These are phyloP conservation scores for Artomyces pyxidatus DNA, from an alignment of 768 basidiomycete species.

Conservation along the genomic window DNA sequence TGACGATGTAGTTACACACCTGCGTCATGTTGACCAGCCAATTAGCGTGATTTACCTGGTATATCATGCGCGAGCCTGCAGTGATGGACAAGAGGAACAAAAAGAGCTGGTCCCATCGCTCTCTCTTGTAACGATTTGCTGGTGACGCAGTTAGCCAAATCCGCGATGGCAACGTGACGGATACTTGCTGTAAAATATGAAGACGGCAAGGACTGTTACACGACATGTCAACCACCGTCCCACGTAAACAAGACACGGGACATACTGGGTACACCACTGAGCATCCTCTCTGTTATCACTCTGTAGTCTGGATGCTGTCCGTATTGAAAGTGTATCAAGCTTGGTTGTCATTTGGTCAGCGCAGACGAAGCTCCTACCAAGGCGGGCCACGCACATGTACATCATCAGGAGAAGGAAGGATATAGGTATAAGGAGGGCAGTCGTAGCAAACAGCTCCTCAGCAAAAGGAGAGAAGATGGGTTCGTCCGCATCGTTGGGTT, in stretches of 20 bases:
- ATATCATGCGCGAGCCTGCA: slow-evolving; percentile 62
- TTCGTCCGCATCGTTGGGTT: slow-evolving; percentile 17
- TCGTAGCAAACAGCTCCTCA: slow-evolving; percentile 65
- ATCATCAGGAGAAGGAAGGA: slow-evolving; percentile 70
- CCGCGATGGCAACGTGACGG: neutral
- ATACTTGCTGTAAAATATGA: slow-evolving; percentile 67
- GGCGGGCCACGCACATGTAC: slow-evolving; percentile 61
- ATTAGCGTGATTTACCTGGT: slow-evolving; percentile 57
- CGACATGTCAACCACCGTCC: neutral
- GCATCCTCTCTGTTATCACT: slow-evolving; percentile 47
- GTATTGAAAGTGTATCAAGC: slow-evolving; percentile 75
- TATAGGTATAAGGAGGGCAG: slow-evolving; percentile 63
- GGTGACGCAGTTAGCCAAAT: slow-evolving; percentile 3
- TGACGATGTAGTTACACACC: slow-evolving; percentile 30
- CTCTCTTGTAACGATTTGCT: slow-evolving; percentile 62
- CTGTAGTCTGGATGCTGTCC: slow-evolving; percentile 45
- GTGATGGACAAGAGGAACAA: slow-evolving; percentile 52
- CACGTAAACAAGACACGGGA: slow-evolving; percentile 9
- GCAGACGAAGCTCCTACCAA: neutral
- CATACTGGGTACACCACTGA: slow-evolving; percentile 68
- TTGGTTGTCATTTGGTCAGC: slow-evolving; percentile 20
- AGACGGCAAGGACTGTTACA: slow-evolving; percentile 54
- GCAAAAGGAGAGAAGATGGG: slow-evolving; percentile 36
- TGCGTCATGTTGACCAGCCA: slow-evolving; percentile 71
- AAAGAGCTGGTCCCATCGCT: slow-evolving; percentile 42